Conservation (phyloP, 2,329 filamentous ascomycete species). For the Penicillium sp. region DNA sequence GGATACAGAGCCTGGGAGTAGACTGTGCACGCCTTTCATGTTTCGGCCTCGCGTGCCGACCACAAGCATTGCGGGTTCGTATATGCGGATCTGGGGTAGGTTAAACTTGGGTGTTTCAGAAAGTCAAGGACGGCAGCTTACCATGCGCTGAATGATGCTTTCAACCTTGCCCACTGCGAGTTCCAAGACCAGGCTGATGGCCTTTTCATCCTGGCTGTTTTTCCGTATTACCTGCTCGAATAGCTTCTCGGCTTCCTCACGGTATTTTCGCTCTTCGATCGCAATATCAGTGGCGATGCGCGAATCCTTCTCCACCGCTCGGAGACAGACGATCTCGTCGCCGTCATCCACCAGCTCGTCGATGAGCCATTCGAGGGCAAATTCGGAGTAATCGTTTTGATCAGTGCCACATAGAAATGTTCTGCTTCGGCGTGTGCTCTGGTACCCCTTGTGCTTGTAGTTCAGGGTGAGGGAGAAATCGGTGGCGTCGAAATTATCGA, state of each 20-base stretch:
- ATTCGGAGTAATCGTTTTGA: conserved; percentile 88
- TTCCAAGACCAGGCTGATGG: conserved; percentile 82
- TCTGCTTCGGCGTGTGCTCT: conserved; percentile 75
- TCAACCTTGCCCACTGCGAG: conserved; percentile 88
- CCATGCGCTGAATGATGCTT: conserved; percentile 86
- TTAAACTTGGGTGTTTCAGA: conserved; percentile 14
- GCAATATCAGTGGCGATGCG: conserved; percentile 64
- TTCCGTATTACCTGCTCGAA: conserved; percentile 76
- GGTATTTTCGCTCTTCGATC: conserved; percentile 70
- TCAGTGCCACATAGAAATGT: conserved; percentile 91
- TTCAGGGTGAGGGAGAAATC: conserved; percentile 81
- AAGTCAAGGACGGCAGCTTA: conserved; percentile 46
- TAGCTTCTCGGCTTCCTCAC: conserved; percentile 71
- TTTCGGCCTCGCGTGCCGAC: conserved; percentile 86
- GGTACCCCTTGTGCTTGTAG: conserved; percentile 83
- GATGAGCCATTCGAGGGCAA: conserved; percentile 88
- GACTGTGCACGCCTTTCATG: conserved; percentile 79
- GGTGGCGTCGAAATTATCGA: conserved; percentile 65
- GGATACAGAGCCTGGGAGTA: conserved; percentile 85
- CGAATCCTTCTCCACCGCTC: conserved; percentile 81
- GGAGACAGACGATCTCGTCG: conserved; percentile 87
- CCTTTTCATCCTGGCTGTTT: conserved; percentile 74
- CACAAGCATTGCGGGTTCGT: conserved; percentile 87
- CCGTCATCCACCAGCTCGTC: conserved; percentile 92
- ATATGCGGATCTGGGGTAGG: conserved; percentile 73